Evolutionary conservation across 139 green algal species (phyloP).

Genomic region (Mesotaenium endlicherianum): DNA sequence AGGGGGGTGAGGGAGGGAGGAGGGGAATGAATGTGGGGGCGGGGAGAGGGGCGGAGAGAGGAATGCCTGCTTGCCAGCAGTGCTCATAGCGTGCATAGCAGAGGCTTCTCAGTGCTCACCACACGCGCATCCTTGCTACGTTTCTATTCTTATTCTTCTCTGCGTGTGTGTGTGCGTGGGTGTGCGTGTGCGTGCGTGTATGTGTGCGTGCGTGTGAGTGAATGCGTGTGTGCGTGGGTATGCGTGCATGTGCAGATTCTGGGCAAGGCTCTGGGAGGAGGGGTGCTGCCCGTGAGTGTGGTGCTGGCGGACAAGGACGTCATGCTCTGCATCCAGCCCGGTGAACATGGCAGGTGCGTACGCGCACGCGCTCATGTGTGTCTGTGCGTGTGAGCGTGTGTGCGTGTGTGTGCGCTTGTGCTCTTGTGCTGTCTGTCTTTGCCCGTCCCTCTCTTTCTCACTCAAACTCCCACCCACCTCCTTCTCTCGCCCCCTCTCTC

Average conservation of each 20-base stretch:
- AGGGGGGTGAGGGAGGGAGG: too few species aligned
- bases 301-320: slow-evolving; percentile 72
- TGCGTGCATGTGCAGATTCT: slow-evolving; percentile 56
- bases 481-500: not conserved
- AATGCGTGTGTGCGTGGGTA: not conserved
- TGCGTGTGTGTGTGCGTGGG: too few species aligned
- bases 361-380: not conserved
- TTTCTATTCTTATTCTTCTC: too few species aligned
- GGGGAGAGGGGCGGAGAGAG: too few species aligned
- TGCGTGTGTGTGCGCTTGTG: not conserved
- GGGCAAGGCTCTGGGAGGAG: slow-evolving; percentile 82
- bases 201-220: not conserved
- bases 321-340: slow-evolving; percentile 53
- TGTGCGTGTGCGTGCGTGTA: not conserved
- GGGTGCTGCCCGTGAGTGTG: slow-evolving; percentile 87
- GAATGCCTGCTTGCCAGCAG: too few species aligned
- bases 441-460: not conserved
- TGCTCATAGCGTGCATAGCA: too few species aligned
- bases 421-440: not conserved
- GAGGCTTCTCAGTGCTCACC: too few species aligned
- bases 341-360: slow-evolving; percentile 52
- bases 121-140: too few species aligned
- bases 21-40: too few species aligned
- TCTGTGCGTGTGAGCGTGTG: not conserved
- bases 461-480: not conserved